A percentile compares a stretch with the other conserved stretches of the same genome.
Conservation (phyloP, 176 grass and related monocot genomes). For the Areca catechu region DNA sequence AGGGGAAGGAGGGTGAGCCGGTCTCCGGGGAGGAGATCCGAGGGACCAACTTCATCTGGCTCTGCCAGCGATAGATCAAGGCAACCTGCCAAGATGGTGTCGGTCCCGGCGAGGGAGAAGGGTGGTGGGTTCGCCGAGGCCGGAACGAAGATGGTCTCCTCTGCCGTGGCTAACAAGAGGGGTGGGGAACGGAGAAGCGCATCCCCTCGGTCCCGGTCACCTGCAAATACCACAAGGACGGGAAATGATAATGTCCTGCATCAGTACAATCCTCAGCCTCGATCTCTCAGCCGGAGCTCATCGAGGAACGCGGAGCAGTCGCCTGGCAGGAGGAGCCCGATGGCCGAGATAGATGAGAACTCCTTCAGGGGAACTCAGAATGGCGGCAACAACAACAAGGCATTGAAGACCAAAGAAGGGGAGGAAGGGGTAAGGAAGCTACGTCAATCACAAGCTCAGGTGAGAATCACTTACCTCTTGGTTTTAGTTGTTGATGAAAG, state of each 20-base stretch:
- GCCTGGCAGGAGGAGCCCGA: slow-evolving; percentile 56
- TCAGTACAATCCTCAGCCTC: slow-evolving; percentile 9
- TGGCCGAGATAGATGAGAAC: slow-evolving; percentile 81
- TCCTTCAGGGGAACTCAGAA: slow-evolving; percentile 11
- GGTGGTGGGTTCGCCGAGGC: neutral
- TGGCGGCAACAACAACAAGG: slow-evolving; percentile 12
- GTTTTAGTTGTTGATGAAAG: no score
- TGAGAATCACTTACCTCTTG: neutral
- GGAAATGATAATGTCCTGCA: slow-evolving; percentile 39
- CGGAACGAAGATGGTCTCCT: slow-evolving; percentile 7
- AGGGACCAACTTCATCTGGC: slow-evolving; percentile 10
- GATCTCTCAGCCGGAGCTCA: slow-evolving; percentile 68
- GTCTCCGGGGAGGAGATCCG: slow-evolving; percentile 44
- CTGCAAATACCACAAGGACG: slow-evolving; percentile 21
- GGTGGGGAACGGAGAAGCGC: slow-evolving; percentile 24
- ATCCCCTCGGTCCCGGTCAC: slow-evolving; percentile 68
- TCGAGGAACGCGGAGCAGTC: slow-evolving; percentile 75
- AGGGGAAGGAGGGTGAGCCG: slow-evolving; percentile 66
- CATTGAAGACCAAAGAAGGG: slow-evolving; percentile 32
- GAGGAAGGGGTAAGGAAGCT: slow-evolving; percentile 1
- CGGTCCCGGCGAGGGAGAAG: slow-evolving; percentile 65
- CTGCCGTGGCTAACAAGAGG: slow-evolving; percentile 7
- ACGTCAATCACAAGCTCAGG: slow-evolving; percentile 22
- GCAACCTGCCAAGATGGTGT: slow-evolving; percentile 76
- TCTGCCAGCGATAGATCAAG: slow-evolving; percentile 16